phyloP scores from a whole-genome alignment of 2,329 filamentous ascomycete species.

The Neofusicoccum sp. region DNA sequence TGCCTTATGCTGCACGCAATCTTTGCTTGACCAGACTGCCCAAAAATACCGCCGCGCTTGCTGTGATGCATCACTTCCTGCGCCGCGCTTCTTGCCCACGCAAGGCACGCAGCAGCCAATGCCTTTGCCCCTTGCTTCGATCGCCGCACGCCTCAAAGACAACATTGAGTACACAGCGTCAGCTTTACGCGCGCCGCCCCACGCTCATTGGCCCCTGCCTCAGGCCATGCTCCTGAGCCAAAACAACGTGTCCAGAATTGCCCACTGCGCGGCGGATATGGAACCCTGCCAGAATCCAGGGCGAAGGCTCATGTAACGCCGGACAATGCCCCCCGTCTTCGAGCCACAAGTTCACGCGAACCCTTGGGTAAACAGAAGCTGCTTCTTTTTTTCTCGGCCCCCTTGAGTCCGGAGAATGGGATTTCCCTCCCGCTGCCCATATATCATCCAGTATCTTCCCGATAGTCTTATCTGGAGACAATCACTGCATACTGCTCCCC shows the following conservation, averaged over 20 bases:
- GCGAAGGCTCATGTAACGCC: slow-evolving; percentile 16
- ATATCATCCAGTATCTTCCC: slow-evolving; percentile 16
- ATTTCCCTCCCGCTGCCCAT: not conserved
- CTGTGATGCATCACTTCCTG: slow-evolving; percentile 17
- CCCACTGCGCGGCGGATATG: too few species aligned
- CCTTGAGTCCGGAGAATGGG: slow-evolving; percentile 18
- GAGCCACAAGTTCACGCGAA: slow-evolving; percentile 16
- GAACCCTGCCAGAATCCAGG: slow-evolving; percentile 12
- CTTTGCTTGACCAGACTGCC: slow-evolving; percentile 3
- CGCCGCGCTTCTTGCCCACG: slow-evolving; percentile 13
- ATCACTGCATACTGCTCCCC: slow-evolving; percentile 6
- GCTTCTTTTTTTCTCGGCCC: slow-evolving; percentile 16
- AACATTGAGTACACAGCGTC: slow-evolving; percentile 15
- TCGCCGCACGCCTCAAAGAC: slow-evolving; percentile 19
- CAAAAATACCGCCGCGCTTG: not conserved
- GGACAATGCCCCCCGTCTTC: slow-evolving; percentile 11
- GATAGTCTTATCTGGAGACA: slow-evolving; percentile 14
- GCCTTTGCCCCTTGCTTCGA: slow-evolving; percentile 17
- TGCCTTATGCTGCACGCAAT: slow-evolving; percentile 8
- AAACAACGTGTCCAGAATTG: slow-evolving; percentile 15
- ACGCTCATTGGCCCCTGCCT: slow-evolving; percentile 9
- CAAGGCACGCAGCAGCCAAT: slow-evolving; percentile 18
- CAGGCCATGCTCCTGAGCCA: slow-evolving; percentile 9
- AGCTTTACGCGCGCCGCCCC: slow-evolving; percentile 14
- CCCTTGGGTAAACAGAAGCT: slow-evolving; percentile 9